Conservation (phyloP, 495 filamentous ascomycete species). For the Penicillium argentinense region DNA sequence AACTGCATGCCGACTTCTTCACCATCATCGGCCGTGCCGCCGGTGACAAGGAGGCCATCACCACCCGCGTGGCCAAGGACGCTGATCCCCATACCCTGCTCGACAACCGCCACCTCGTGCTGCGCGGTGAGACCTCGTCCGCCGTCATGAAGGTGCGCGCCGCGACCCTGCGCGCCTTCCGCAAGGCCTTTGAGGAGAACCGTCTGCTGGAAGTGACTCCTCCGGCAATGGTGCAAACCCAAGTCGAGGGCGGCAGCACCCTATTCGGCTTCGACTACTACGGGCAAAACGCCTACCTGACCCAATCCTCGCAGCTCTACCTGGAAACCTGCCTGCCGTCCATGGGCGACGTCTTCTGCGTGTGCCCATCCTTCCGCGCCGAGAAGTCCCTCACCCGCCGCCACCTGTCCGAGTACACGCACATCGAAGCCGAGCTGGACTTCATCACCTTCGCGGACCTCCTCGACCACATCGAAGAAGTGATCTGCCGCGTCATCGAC, state of each 20-base stretch:
- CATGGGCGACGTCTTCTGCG: slow-evolving; percentile 92
- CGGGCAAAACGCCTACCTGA: slow-evolving; percentile 88
- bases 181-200: slow-evolving; percentile 74
- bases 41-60: slow-evolving; percentile 89
- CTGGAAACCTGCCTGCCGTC: slow-evolving; percentile 92
- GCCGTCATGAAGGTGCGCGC: slow-evolving; percentile 91
- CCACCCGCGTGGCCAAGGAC: slow-evolving; percentile 79
- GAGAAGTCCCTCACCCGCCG: slow-evolving; percentile 94
- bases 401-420: slow-evolving; percentile 94
- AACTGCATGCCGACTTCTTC: slow-evolving; percentile 94
- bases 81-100: slow-evolving; percentile 79
- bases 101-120: slow-evolving; percentile 87
- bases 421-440: slow-evolving; percentile 95
- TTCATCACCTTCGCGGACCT: slow-evolving; percentile 94
- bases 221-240: slow-evolving; percentile 96
- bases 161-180: slow-evolving; percentile 80
- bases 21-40: slow-evolving; percentile 81
- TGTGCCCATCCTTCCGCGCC: slow-evolving; percentile 97
- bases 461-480: slow-evolving; percentile 82
- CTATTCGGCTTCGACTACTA: slow-evolving; percentile 96
- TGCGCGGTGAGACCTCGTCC: slow-evolving; percentile 85
- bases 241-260: slow-evolving; percentile 94
- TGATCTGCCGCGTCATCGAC: slow-evolving; percentile 86
- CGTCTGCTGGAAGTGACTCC: slow-evolving; percentile 83
- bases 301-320: slow-evolving; percentile 96